These are phyloP conservation scores for Purshia tridentata DNA, from an alignment of 306 rosid species.

Conservation along the genomic window DNA sequence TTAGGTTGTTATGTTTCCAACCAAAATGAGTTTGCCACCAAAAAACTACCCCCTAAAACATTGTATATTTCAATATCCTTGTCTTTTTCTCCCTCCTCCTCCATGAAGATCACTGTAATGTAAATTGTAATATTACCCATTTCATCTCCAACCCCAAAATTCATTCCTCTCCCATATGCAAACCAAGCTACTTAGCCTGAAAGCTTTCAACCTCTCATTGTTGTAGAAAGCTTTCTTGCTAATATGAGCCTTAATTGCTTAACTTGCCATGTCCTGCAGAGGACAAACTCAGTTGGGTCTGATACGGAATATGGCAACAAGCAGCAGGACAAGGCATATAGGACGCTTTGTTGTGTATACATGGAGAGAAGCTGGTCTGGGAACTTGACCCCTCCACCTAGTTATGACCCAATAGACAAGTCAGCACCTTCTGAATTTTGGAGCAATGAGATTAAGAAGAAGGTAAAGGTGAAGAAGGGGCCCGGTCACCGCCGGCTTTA, in stretches of 20 bases:
- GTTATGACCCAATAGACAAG: slow-evolving; percentile 11
- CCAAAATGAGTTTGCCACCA: slow-evolving; percentile 3
- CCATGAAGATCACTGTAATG: slow-evolving; percentile 14
- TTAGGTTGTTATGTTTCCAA: slow-evolving; percentile 7
- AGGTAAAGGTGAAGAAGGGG: not conserved
- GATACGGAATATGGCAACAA: slow-evolving; percentile 18
- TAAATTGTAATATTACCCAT: not conserved
- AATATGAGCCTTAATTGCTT: slow-evolving; percentile 73
- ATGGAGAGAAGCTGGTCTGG: slow-evolving; percentile 64
- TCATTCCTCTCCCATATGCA: slow-evolving; percentile 20
- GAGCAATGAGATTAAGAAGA: not conserved
- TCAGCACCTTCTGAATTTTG: not conserved
- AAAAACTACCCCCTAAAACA: not conserved
- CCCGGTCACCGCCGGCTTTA: slow-evolving; percentile 41
- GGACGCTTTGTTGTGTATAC: slow-evolving; percentile 9
- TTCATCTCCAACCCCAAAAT: slow-evolving; percentile 22
- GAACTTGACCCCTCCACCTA: slow-evolving; percentile 26
- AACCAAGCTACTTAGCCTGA: slow-evolving; percentile 15
- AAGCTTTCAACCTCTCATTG: not conserved
- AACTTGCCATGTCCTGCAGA: slow-evolving; percentile 41
- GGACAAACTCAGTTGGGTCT: slow-evolving; percentile 45
- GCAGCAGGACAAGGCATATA: slow-evolving; percentile 18
- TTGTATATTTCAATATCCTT: slow-evolving; percentile 16
- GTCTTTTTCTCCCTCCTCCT: slow-evolving; percentile 13
- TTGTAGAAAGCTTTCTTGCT: slow-evolving; percentile 26